phyloP scores from a whole-genome alignment of 306 rosid genomes.

The Malus domestica region ASM211411v1 NC_041797.1:15139001-15139500 shows the following conservation, averaged over 20 bases:
- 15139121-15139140: conserved; percentile 50
- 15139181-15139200: background rate
- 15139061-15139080: conserved; percentile 24
- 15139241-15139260: conserved; percentile 43
- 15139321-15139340: conserved; percentile 13
- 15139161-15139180: conserved; percentile 29
- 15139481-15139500: conserved; percentile 4
- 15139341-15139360: conserved; percentile 52
- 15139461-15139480: background rate
- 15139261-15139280: conserved; percentile 19
- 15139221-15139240: conserved; percentile 26
- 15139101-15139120: conserved; percentile 25
- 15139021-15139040: background rate
- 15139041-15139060: background rate
- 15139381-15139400: background rate
- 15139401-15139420: background rate
- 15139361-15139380: conserved; percentile 18
- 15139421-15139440: conserved; percentile 15
- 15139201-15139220: conserved; percentile 34
- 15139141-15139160: conserved; percentile 21
- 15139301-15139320: conserved; percentile 1
- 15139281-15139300: conserved; percentile 50
- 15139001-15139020: background rate
- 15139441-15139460: conserved; percentile 6
- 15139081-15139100: conserved; percentile 17